Conservation (phyloP, 768 basidiomycete genomes). For the Lactifluus echinatus region DNA sequence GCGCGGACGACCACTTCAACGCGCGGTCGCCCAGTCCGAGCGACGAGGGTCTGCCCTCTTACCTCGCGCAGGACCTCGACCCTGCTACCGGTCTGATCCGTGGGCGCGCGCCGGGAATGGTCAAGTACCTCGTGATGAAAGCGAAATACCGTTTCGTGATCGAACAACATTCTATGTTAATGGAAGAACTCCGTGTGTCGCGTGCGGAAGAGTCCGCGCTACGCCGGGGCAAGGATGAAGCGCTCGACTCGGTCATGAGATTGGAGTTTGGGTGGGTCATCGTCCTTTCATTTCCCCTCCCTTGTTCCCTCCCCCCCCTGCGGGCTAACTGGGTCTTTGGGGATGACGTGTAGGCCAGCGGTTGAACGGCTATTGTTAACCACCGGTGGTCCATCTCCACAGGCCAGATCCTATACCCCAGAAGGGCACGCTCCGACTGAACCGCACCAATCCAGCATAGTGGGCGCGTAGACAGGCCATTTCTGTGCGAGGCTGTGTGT, state of each 20-base stretch:
- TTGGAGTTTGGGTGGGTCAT: slow-evolving; percentile 17
- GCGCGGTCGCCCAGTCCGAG: slow-evolving; percentile 24
- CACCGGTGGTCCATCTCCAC: slow-evolving; percentile 1
- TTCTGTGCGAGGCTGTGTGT: neutral
- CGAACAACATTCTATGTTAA: slow-evolving; percentile 56
- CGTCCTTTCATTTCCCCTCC: neutral
- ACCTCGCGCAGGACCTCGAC: slow-evolving; percentile 43
- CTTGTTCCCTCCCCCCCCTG: neutral
- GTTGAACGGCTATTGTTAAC: slow-evolving; percentile 10
- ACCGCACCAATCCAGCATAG: neutral
- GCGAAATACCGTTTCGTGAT: slow-evolving; percentile 67
- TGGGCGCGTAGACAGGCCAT: neutral
- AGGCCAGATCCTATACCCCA: neutral
- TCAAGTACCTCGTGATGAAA: slow-evolving; percentile 67
- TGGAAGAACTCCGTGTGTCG: slow-evolving; percentile 52
- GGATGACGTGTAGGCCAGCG: neutral
- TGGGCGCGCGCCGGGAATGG: slow-evolving; percentile 61
- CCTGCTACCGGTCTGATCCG: slow-evolving; percentile 53
- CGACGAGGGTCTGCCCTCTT: slow-evolving; percentile 44
- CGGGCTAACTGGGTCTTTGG: neutral
- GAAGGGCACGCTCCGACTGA: slow-evolving; percentile 12
- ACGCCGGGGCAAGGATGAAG: slow-evolving; percentile 23
- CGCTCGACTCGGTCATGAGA: slow-evolving; percentile 18
- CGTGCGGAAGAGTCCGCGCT: slow-evolving; percentile 37
- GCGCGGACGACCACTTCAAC: slow-evolving; percentile 7